Percentiles rank a stretch among this genome's conserved stretches.
Conservation (phyloP, 2,329 filamentous ascomycete genomes). For the Botrytis elliptica region DNA sequence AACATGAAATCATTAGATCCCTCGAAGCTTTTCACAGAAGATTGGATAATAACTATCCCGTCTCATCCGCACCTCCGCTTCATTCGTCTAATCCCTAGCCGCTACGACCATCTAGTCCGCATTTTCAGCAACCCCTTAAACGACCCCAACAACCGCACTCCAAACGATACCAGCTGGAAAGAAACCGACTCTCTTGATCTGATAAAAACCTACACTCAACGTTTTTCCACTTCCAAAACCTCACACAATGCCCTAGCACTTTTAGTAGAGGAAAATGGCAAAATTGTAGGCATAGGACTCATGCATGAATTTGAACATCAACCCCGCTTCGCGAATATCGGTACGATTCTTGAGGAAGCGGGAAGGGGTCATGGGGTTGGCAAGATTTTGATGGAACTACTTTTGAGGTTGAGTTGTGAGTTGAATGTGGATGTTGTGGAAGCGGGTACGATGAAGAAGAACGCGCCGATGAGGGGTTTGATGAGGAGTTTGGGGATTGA, state of each 20-base stretch:
- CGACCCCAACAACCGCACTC: neutral
- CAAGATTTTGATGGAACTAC: neutral
- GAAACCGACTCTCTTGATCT: neutral
- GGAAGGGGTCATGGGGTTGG: constrained; percentile 4
- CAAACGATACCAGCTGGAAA: neutral
- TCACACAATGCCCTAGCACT: neutral
- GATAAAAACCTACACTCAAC: neutral
- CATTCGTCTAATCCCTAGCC: constrained; percentile 21
- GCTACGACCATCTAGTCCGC: neutral
- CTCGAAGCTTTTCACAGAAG: constrained; percentile 23
- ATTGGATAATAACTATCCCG: constrained; percentile 25
- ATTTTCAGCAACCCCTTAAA: constrained; percentile 20
- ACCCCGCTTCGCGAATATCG: constrained; percentile 1
- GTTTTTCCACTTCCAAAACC: neutral
- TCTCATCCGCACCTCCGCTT: constrained; percentile 24
- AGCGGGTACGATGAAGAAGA: constrained; percentile 26
- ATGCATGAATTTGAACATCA: neutral
- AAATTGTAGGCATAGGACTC: neutral
- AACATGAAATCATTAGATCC: neutral
- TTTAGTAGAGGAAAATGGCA: neutral
- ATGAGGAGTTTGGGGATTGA: constrained; percentile 24
- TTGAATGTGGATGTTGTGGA: constrained; percentile 21
- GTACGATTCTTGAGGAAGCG: neutral
- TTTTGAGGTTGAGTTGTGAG: constrained; percentile 27
- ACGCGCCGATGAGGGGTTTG: constrained; percentile 25